phyloP scores from a whole-genome alignment of 1,284 basidiomycete species.

The Boletus calvinii region DNA sequence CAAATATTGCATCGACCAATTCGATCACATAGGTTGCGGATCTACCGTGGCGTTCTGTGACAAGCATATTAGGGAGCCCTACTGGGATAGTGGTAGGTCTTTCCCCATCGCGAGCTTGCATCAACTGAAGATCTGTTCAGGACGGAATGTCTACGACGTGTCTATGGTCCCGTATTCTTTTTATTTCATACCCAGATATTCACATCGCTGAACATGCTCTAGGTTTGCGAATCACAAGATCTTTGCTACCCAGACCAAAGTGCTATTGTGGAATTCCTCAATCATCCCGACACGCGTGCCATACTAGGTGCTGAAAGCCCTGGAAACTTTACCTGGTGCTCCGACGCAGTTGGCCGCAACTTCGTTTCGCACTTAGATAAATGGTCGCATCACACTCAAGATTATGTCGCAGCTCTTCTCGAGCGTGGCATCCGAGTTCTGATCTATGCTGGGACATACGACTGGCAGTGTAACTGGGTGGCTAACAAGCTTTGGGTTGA shows the following conservation, averaged over 20 bases:
- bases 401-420: constrained; percentile 69
- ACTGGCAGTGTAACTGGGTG: constrained; percentile 80
- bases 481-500: constrained; percentile 76
- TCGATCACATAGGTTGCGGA: constrained; percentile 60
- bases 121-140: constrained; percentile 30
- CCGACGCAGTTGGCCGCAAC: constrained; percentile 43
- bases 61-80: constrained; percentile 48
- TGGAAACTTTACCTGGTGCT: constrained; percentile 59
- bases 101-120: neutral
- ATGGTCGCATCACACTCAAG: constrained; percentile 54
- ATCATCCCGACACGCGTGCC: constrained; percentile 52
- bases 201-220: constrained; percentile 1
- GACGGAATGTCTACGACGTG: constrained; percentile 69
- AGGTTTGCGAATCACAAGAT: constrained; percentile 50
- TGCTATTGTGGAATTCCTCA: constrained; percentile 53
- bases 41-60: constrained; percentile 67
- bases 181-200: neutral
- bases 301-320: constrained; percentile 59
- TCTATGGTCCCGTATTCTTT: constrained; percentile 48
- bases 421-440: constrained; percentile 72
- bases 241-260: constrained; percentile 58
- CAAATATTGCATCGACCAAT: constrained; percentile 49
- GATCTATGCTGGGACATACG: constrained; percentile 78
- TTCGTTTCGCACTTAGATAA: constrained; percentile 61
- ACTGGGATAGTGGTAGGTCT: constrained; percentile 50